phyloP scores from a whole-genome alignment of 176 grass and related monocot species.

The Zoysia japonica region DNA sequence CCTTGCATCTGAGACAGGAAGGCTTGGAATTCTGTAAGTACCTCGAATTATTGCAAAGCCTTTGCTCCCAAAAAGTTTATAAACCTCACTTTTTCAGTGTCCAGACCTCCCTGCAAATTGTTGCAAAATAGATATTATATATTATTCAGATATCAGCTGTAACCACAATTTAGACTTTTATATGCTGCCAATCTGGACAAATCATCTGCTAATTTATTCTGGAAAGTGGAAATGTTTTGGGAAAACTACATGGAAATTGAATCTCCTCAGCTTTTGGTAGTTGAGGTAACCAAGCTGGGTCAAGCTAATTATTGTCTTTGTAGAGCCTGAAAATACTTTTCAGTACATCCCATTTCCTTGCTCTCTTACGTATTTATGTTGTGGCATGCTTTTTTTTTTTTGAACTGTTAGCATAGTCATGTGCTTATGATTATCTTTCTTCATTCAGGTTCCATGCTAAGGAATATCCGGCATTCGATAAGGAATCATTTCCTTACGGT shows the following conservation, averaged over 20 bases:
- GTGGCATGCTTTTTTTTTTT: background rate
- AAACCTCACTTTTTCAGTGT: background rate
- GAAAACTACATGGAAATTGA: background rate
- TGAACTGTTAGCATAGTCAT: background rate
- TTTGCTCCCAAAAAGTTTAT: background rate
- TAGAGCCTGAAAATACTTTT: background rate
- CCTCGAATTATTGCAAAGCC: background rate
- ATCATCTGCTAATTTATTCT: background rate
- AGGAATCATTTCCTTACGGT: slow-evolving; percentile 70
- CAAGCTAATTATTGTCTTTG: background rate
- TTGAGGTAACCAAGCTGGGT: background rate
- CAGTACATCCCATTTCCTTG: background rate
- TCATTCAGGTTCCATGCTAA: slow-evolving; percentile 80
- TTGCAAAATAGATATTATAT: background rate
- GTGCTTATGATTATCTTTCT: slow-evolving; percentile 9
- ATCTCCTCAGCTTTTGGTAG: background rate
- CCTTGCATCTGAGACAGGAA: slow-evolving; percentile 63
- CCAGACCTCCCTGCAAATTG: background rate
- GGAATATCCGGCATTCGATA: slow-evolving; percentile 85
- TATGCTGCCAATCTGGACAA: background rate
- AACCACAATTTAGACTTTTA: background rate
- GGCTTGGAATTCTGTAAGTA: slow-evolving; percentile 89
- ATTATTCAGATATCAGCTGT: background rate
- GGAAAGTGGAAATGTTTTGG: background rate
- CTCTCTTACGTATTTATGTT: background rate